Conservation (phyloP, 306 rosid genomes). For the Styphnolobium japonicum region DNA sequence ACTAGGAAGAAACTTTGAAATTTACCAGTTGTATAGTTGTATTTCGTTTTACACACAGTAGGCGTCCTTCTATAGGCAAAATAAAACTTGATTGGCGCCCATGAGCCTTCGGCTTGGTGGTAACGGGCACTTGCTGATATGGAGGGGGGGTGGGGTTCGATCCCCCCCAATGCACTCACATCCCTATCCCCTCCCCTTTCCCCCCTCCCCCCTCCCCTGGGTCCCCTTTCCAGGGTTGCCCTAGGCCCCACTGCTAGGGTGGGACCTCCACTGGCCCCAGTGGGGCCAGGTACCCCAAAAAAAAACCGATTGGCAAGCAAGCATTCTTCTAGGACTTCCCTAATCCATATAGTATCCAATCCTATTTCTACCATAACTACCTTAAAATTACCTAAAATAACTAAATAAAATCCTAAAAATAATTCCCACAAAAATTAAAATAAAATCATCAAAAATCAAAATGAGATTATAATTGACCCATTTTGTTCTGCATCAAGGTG, state of each 20-base stretch:
- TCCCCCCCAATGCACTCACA: too few species aligned
- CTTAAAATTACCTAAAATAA: not conserved
- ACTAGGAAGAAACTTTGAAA: not conserved
- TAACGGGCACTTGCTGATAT: too few species aligned
- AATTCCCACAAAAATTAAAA: not conserved
- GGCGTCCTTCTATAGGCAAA: not conserved
- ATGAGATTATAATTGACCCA: not conserved
- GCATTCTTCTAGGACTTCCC: not conserved
- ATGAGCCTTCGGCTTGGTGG: too few species aligned
- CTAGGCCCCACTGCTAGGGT: too few species aligned
- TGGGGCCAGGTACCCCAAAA: too few species aligned
- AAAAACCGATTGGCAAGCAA: too few species aligned
- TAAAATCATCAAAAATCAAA: conserved; percentile 3
- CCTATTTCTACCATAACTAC: not conserved
- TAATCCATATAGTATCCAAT: not conserved
- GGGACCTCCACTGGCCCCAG: too few species aligned
- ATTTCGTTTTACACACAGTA: not conserved
- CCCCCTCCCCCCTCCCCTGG: too few species aligned
- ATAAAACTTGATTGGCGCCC: not conserved
- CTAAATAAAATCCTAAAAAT: conserved; percentile 5
- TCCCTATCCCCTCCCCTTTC: too few species aligned
- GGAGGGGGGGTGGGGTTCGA: too few species aligned
- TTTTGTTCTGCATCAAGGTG: not conserved
- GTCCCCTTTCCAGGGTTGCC: too few species aligned
- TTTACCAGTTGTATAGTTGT: not conserved